phyloP scores from a whole-genome alignment of 768 basidiomycete species.

The Chiua virens region DNA sequence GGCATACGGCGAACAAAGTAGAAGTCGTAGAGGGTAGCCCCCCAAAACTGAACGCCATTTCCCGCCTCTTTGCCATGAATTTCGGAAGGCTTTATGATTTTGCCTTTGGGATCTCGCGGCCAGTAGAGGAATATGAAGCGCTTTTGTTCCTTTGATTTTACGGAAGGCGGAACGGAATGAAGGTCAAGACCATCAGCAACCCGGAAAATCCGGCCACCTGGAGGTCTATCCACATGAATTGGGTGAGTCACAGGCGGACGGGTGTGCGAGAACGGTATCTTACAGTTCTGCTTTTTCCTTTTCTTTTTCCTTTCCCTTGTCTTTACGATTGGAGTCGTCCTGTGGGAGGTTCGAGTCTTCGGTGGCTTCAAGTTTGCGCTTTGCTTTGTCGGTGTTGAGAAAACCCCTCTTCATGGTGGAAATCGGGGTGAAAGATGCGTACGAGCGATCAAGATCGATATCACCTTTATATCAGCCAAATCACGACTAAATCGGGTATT shows the following conservation, averaged over 20 bases:
- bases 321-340: not conserved
- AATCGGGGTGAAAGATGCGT: no score
- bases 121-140: slow-evolving; percentile 24
- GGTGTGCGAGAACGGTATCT: not conserved
- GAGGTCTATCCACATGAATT: no score
- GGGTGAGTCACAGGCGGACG: not conserved
- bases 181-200: no score
- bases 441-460: no score
- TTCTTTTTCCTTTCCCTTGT: slow-evolving; percentile 1
- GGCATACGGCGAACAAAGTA: slow-evolving; percentile 16
- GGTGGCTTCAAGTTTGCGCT: slow-evolving; percentile 25
- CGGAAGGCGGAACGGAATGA: not conserved
- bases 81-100: slow-evolving; percentile 2
- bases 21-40: slow-evolving; percentile 31
- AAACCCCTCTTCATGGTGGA: slow-evolving; percentile 26
- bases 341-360: slow-evolving; percentile 16
- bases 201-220: no score
- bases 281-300: no score
- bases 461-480: no score
- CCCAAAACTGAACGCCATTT: slow-evolving; percentile 24
- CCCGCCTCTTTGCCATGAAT: slow-evolving; percentile 21
- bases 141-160: not conserved
- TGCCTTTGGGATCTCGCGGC: slow-evolving; percentile 29
- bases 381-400: slow-evolving; percentile 22
- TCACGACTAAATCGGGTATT: no score